Percentiles rank a stretch among this genome's conserved stretches.
phyloP scores from a whole-genome alignment of 2,329 filamentous ascomycete species.

The Pleurostoma richardsiae region DNA sequence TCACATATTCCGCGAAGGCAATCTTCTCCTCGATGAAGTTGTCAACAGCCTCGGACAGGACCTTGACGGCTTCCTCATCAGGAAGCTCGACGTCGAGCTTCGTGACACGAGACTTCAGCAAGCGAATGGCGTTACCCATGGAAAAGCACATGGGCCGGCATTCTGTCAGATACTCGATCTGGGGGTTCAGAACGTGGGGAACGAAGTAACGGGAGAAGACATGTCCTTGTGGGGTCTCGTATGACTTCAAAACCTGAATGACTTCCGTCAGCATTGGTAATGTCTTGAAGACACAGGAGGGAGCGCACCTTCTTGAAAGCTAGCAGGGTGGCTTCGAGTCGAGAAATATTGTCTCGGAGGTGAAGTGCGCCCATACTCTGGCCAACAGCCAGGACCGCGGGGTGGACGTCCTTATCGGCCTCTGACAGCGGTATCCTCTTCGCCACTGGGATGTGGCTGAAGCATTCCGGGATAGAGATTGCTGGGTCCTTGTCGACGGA shows the following conservation, averaged over 20 bases:
- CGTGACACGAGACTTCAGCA: conserved; percentile 88
- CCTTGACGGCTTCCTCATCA: conserved; percentile 75
- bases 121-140: conserved; percentile 94
- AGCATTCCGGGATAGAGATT: conserved; percentile 62
- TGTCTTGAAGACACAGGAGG: background rate
- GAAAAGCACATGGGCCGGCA: conserved; percentile 95
- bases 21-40: conserved; percentile 88
- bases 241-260: conserved; percentile 78
- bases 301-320: conserved; percentile 74
- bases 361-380: conserved; percentile 87
- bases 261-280: background rate
- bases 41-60: conserved; percentile 77
- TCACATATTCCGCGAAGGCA: conserved; percentile 79
- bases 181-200: conserved; percentile 83
- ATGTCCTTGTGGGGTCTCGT: conserved; percentile 78
- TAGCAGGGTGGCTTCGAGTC: conserved; percentile 80
- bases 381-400: conserved; percentile 76
- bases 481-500: conserved; percentile 49
- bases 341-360: conserved; percentile 82
- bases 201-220: conserved; percentile 89
- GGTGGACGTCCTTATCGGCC: conserved; percentile 76
- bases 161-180: conserved; percentile 90
- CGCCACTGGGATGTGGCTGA: conserved; percentile 76
- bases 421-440: conserved; percentile 48
- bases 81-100: conserved; percentile 82